Evolutionary conservation across 2,329 filamentous ascomycete species (phyloP), one percentile per base, ranked within the genome.

Genomic region (Huntiella decipiens): DNA sequence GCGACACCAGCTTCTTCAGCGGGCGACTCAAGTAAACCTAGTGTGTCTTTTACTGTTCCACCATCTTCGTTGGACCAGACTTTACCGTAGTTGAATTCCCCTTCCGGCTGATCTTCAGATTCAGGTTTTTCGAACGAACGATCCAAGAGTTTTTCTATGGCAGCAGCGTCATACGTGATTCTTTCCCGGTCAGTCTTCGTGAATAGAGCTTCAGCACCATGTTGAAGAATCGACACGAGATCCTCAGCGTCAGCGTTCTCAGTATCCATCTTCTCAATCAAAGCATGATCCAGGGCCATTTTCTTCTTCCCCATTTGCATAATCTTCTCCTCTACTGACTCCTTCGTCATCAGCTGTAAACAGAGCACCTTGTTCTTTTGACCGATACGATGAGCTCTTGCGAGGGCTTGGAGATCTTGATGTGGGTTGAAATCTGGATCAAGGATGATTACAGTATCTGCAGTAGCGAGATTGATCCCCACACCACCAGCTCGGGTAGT

Each of bases 371-470:
- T 95, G 53, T 91, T 86, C 60, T 86, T 85, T 61, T 98, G 92
- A 0, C 92, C 92, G 52, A 98, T 96, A 19, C 91, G 80, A 61
- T 98, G 91, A 13, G 88, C 91, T 52, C 92, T 78, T 28, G 88
- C 93, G 28, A 98, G 70, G 0, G 91, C 91, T 60, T 98, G 91
- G 36, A 98, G 82, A 56, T 98, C 92, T 61, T 98, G 91, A 57
- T 98, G 91, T 0, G 91, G 91, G 51, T 98, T 98, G 66, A 93
- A 96, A 57, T 98, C 91, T 0, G 85, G 85, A 55, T 98, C 87
- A 53, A 96, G 76, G 53, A 98, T 95, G 52, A 98, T 95, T 51
- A 98, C 92, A 0, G 91, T 98, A 57, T 98, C 91, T 2, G 91
- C 91, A 5, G 87, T 94, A 0, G 91, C 91, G 46, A 98, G 70